Base-by-base conservation (phyloP, 2,329 filamentous ascomycete species). In the Aschersonia sp. region DNA sequence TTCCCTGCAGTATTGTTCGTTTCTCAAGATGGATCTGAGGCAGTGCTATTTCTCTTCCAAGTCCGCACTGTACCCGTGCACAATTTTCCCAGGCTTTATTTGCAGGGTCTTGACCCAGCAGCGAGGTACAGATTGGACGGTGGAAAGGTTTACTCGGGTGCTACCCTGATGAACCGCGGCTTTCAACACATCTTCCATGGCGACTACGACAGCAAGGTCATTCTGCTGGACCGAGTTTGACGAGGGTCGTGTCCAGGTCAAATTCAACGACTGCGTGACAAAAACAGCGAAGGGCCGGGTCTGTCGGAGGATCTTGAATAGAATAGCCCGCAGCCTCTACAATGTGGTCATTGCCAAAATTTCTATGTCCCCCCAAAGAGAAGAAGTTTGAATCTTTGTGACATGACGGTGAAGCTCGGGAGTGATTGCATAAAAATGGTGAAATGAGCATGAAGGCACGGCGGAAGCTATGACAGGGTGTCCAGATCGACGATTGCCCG, bases 1-100 rank as follows among this genome's bases (percentile, higher is more conserved):
- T 79, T 75, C 70, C 79, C 79, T 0, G 78, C 76, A 0, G 76
- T 72, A 2, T 64, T 80, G 51, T 80, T 81, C 54, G 65, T 79
- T 0, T 72, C 73, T 0, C 64, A 69, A 10, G 74, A 79, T 46
- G 68, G 65, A 2, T 56, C 48, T 5, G 52, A 71, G 48, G 73
- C 68, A 0, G 72, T 77, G 0, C 59, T 82, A 2, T 81, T 83
- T 54, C 73, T 69, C 2, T 83, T 80, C 62, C 79, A 83, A 61
- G 66, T 79, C 37, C 60, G 66, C 14, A 68, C 72, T 0, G 58
- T 62, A 14, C 44, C 44, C 9, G 59, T 74, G 1, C 75, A 79
- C 54, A 73, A 76, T n/a, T 62, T 46, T 49, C 76, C 78, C 0
- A 67, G 69, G 5, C 51, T 83, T 35, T 68, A 67, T 33, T 54